Evolutionary conservation across 352 stramenopile genomes (phyloP).

Genomic region (Phytophthora pini): DNA sequence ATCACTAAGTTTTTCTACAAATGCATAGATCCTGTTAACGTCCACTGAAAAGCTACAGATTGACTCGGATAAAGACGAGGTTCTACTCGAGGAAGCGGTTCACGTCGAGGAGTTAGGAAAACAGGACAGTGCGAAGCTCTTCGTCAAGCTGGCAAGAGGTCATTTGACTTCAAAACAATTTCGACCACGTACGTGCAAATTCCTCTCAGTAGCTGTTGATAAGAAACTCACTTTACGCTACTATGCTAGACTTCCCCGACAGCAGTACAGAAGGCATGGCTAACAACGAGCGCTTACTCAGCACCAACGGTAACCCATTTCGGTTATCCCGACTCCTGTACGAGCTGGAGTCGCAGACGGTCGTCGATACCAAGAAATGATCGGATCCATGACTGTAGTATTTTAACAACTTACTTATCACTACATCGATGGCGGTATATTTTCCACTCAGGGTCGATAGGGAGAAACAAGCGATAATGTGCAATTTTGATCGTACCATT

Average conservation of each 20-base stretch:
- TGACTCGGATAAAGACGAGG: conserved; percentile 12
- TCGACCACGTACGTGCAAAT: conserved; percentile 43
- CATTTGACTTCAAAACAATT: conserved; percentile 49
- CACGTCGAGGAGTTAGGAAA: conserved; percentile 47
- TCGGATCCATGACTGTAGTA: conserved; percentile 19
- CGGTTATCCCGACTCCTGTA: conserved; percentile 41
- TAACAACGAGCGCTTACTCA: conserved; percentile 34
- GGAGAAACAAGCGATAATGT: conserved; percentile 23
- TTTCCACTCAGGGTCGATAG: conserved; percentile 9
- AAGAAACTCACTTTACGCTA: background rate
- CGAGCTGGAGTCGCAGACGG: conserved; percentile 27
- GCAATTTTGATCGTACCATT: conserved; percentile 22
- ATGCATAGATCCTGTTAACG: conserved; percentile 45
- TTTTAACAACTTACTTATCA: conserved; percentile 21
- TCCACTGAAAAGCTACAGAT: conserved; percentile 39
- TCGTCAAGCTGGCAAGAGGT: conserved; percentile 51
- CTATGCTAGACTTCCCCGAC: conserved; percentile 34
- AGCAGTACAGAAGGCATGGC: conserved; percentile 38
- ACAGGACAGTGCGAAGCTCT: conserved; percentile 50
- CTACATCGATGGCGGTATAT: conserved; percentile 13
- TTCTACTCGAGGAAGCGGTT: conserved; percentile 33
- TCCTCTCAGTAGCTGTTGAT: background rate
- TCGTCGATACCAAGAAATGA: conserved; percentile 8
- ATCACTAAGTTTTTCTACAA: background rate
- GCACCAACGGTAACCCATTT: conserved; percentile 42